These are phyloP conservation scores for Calonectria montana DNA, from an alignment of 2,329 filamentous ascomycete genomes.

Conservation along the genomic window DNA sequence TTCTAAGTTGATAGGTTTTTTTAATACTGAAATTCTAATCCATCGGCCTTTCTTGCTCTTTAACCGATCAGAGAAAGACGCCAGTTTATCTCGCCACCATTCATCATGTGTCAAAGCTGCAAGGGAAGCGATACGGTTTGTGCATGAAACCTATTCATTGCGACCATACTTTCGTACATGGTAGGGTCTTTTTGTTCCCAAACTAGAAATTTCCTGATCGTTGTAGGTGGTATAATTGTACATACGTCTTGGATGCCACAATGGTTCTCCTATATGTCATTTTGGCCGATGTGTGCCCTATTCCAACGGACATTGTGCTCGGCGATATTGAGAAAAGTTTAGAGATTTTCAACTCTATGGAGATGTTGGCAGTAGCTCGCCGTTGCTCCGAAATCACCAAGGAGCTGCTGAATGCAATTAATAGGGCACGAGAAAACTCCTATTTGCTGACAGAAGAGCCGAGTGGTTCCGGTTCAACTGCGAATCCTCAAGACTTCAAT, in stretches of 20 bases:
- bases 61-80: background rate
- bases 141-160: background rate
- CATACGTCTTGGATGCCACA: background rate
- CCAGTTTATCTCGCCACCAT: background rate
- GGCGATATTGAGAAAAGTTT: background rate
- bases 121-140: background rate
- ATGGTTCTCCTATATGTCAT: background rate
- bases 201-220: background rate
- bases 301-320: background rate
- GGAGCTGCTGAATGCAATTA: background rate
- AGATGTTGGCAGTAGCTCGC: background rate
- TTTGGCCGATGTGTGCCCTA: background rate
- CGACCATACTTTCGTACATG: background rate
- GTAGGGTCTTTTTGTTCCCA: background rate
- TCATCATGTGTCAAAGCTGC: background rate
- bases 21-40: background rate
- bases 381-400: background rate
- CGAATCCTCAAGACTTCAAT: background rate
- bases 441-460: background rate
- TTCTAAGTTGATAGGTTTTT: background rate
- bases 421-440: background rate
- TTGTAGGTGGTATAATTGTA: background rate
- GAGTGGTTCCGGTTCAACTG: background rate
- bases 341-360: background rate
- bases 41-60: background rate